Conservation (phyloP, 768 basidiomycete species). For the Tylopilus plumbeoviolaceoides region DNA sequence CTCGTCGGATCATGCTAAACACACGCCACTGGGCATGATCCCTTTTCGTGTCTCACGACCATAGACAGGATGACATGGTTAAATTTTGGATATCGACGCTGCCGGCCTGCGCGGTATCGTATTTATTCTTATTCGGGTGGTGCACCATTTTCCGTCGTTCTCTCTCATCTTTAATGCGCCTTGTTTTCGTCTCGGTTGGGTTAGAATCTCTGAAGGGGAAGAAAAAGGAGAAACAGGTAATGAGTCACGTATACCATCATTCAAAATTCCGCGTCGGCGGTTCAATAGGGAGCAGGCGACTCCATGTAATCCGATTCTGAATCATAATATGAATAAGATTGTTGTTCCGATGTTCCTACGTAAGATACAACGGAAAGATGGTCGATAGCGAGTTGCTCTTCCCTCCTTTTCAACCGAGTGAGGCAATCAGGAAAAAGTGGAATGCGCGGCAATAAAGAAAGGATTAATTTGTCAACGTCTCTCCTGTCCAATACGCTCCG, state of each 20-base stretch:
- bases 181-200: too few relatives aligned
- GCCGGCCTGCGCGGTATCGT: neutral
- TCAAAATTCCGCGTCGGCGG: neutral
- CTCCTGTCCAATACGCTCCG: neutral
- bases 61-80: too few relatives aligned
- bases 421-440: neutral
- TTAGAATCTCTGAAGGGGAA: too few relatives aligned
- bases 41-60: neutral
- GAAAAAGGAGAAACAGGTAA: too few relatives aligned
- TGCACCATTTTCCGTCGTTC: neutral
- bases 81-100: neutral
- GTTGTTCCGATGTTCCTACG: too few relatives aligned
- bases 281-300: neutral
- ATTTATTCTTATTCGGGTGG: neutral
- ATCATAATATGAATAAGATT: too few relatives aligned
- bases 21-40: neutral
- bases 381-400: neutral
- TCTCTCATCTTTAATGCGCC: too few relatives aligned
- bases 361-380: neutral
- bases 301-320: neutral
- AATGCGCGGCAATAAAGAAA: neutral
- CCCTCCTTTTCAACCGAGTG: neutral
- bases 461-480: neutral
- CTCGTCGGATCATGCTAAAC: slow-evolving; percentile 14
- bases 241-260: neutral